Conservation (phyloP, 805 yeast genomes). For the Pichia deserticola region DNA sequence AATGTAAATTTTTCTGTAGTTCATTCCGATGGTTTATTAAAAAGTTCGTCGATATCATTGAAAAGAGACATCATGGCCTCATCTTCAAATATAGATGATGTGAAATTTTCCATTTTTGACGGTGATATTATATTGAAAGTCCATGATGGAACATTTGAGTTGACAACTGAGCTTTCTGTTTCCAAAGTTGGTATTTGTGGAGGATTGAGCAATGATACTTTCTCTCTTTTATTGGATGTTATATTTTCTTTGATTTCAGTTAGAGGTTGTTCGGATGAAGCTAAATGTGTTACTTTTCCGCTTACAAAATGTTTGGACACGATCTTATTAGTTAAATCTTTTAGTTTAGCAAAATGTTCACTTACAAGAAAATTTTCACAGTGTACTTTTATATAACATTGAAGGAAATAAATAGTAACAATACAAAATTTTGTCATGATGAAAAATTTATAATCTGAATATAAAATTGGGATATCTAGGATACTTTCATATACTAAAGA, state of each 20-base stretch:
- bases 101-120: neutral
- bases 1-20: neutral
- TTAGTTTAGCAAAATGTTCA: conserved; percentile 2
- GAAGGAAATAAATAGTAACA: conserved; percentile 2
- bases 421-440: conserved; percentile 5
- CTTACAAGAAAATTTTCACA: neutral
- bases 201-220: no score
- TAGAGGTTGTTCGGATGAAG: neutral
- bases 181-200: no score
- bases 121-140: neutral
- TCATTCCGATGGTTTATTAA: neutral
- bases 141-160: no score
- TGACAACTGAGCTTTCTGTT: no score
- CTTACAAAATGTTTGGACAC: neutral
- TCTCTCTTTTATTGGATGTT: neutral
- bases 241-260: neutral
- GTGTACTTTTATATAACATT: conserved; percentile 1
- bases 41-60: neutral
- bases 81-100: neutral
- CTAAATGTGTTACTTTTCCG: neutral
- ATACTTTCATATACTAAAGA: neutral
- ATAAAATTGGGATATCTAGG: neutral
- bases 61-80: neutral
- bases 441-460: conserved; percentile 6
- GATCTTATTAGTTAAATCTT: neutral